Conservation (phyloP, 495 filamentous ascomycete species). For the Parathielavia appendiculata region DNA sequence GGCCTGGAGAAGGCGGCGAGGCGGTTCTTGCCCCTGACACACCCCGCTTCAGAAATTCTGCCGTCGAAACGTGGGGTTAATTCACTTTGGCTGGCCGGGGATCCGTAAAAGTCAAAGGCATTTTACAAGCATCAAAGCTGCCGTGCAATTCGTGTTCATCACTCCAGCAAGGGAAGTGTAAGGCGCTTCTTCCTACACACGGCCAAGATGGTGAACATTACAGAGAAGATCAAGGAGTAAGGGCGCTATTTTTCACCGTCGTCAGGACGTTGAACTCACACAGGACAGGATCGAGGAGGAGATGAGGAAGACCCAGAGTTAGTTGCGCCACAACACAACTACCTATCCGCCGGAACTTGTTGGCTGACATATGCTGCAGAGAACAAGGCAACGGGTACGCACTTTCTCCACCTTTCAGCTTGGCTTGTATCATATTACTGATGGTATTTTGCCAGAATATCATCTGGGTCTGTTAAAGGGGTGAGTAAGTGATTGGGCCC, state of each 20-base stretch:
- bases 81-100: neutral
- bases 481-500: constrained; percentile 42
- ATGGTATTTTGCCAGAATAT: constrained; percentile 60
- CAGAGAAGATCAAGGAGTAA: constrained; percentile 98
- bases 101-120: constrained; percentile 8
- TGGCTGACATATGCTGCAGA: constrained; percentile 53
- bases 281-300: constrained; percentile 89
- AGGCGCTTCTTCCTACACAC: constrained; percentile 18
- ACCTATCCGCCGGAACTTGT: neutral
- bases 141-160: neutral
- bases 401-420: neutral
- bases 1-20: no score
- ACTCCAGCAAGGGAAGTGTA: neutral
- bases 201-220: constrained; percentile 96
- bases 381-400: constrained; percentile 95
- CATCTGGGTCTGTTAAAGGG: constrained; percentile 97
- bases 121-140: neutral
- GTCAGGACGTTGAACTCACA: constrained; percentile 21
- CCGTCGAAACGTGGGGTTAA: constrained; percentile 32
- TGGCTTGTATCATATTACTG: neutral
- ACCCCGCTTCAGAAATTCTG: constrained; percentile 27
- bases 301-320: constrained; percentile 98
- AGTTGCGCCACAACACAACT: constrained; percentile 16
- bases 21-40: no score
- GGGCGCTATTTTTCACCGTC: constrained; percentile 22